A percentile compares a stretch with the other conserved stretches of the same genome.
phyloP scores from a whole-genome alignment of 2,329 filamentous ascomycete genomes.

The Fusarium coffeatum region DNA sequence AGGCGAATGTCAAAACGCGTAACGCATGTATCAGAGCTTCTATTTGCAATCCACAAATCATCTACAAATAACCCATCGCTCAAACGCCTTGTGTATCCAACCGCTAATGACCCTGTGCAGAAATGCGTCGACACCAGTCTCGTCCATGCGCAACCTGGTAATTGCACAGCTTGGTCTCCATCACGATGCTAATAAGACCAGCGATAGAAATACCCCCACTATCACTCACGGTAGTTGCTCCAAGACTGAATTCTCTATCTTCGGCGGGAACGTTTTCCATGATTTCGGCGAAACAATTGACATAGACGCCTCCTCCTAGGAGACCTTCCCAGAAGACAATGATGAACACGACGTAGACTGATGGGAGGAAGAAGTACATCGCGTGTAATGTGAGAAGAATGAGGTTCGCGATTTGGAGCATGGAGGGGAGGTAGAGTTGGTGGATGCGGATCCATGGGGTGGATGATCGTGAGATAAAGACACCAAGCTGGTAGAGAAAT shows the following conservation, averaged over 20 bases:
- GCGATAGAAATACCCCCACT: conserved; percentile 91
- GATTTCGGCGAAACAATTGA: conserved; percentile 96
- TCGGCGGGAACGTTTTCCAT: conserved; percentile 80
- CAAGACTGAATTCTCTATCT: conserved; percentile 90
- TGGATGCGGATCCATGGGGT: conserved; percentile 88
- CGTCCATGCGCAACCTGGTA: conserved; percentile 87
- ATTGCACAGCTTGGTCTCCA: conserved; percentile 84
- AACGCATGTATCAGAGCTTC: conserved; percentile 17
- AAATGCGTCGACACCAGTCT: conserved; percentile 74
- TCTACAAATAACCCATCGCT: neutral
- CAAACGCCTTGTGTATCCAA: conserved; percentile 14
- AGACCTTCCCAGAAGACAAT: conserved; percentile 95
- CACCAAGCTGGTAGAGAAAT: conserved; percentile 93
- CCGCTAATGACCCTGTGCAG: conserved; percentile 46
- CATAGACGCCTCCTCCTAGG: conserved; percentile 90
- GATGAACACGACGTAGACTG: conserved; percentile 84
- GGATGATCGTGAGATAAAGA: conserved; percentile 93
- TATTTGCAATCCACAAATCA: neutral
- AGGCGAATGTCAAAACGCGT: neutral
- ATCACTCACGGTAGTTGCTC: conserved; percentile 91
- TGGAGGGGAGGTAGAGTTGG: conserved; percentile 81
- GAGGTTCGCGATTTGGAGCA: conserved; percentile 86
- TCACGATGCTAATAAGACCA: conserved; percentile 81
- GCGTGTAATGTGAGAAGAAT: conserved; percentile 79
- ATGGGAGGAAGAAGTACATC: conserved; percentile 83